Evolutionary conservation across 2,329 filamentous ascomycete genomes (phyloP), one percentile per base, ranked within the genome.

Genomic region (Aspergillus thermomutatus): DNA sequence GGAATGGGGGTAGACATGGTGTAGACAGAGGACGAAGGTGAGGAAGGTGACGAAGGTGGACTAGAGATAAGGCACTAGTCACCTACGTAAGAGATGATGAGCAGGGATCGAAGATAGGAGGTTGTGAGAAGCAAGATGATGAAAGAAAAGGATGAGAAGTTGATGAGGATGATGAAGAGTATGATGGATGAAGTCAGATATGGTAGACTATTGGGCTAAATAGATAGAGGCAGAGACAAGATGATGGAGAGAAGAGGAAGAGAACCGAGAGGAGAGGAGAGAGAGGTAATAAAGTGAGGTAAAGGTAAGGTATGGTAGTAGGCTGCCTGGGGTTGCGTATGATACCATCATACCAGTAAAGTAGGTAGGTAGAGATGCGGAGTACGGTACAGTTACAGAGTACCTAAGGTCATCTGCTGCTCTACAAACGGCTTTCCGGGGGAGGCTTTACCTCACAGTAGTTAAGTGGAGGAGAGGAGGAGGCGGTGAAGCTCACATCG

Each of bases 1-100:
- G 77, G 70, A 58, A 76, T 72, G 70, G 77, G 75, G 66, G 66
- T 63, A 50, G 69, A 64, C 67, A 72, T 71, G 65, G 58, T 65
- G 61, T 59, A 60, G 61, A 58, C 50, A 49, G 47, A 53, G 51
- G 55, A 53, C 46, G 52, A 48, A 51, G 56, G 27, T 40, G 34
- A 40, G 6, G 34, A 40, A 8, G 11, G 43, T 53, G 45, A 45
- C 40, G 52, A 49, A 52, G 52, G 52, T 54, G 41, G 19, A 50
- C 28, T 45, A 43, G 37, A 31, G 50, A 52, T 52, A 61, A 53
- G 52, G 43, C 55, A 54, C 25, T 37, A 49, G 54, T 52, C 60
- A 43, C 43, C 54, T 56, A 57, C 53, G 60, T 57, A 59, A 49
- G 54, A 52, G 56, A 50, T 27, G 55, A 56, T 52, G 53, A 51